Percentiles rank a stretch among this genome's conserved stretches.
Evolutionary conservation across 1,284 basidiomycete species (phyloP).

Genomic region (Anthracocystis panici-leucophaei): DNA sequence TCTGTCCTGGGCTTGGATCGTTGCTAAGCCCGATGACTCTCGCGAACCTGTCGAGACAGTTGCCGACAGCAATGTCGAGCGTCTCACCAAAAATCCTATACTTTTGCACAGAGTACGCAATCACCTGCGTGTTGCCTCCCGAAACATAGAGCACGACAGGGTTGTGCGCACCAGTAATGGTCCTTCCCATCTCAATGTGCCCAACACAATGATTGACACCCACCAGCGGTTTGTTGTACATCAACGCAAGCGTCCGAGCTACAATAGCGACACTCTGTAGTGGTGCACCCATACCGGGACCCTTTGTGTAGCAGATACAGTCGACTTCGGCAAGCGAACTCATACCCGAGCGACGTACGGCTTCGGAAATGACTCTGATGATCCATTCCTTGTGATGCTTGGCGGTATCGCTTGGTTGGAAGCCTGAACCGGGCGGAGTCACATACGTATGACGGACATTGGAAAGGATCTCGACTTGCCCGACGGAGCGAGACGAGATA

Average conservation of each 20-base stretch:
- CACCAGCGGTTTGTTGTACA: constrained; percentile 91
- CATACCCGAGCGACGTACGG: constrained; percentile 78
- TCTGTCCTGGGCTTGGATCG: constrained; percentile 96
- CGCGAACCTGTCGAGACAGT: constrained; percentile 97
- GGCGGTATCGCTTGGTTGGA: constrained; percentile 93
- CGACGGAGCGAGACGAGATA: constrained; percentile 78
- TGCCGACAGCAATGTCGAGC: constrained; percentile 97
- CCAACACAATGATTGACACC: constrained; percentile 99
- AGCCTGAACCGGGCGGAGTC: constrained; percentile 96
- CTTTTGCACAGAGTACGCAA: constrained; percentile 91
- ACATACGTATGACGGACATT: constrained; percentile 93
- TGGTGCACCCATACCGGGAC: constrained; percentile 99
- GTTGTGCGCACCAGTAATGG: constrained; percentile 92
- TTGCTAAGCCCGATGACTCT: constrained; percentile 95
- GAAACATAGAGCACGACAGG: constrained; percentile 98
- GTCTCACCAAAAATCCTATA: constrained; percentile 99
- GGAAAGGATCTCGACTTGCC: constrained; percentile 70
- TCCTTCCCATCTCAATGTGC: constrained; percentile 96
- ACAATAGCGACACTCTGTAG: constrained; percentile 94
- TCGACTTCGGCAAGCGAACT: constrained; percentile 83
- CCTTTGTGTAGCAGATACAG: constrained; percentile 97
- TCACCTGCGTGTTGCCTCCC: constrained; percentile 98
- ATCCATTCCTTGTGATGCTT: constrained; percentile 95
- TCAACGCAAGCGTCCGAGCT: constrained; percentile 88
- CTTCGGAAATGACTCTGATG: constrained; percentile 83